A percentile compares a stretch with the other conserved stretches of the same genome.
Conservation (phyloP, 345 rosid genomes). For the Dovyalis caffra region DNA sequence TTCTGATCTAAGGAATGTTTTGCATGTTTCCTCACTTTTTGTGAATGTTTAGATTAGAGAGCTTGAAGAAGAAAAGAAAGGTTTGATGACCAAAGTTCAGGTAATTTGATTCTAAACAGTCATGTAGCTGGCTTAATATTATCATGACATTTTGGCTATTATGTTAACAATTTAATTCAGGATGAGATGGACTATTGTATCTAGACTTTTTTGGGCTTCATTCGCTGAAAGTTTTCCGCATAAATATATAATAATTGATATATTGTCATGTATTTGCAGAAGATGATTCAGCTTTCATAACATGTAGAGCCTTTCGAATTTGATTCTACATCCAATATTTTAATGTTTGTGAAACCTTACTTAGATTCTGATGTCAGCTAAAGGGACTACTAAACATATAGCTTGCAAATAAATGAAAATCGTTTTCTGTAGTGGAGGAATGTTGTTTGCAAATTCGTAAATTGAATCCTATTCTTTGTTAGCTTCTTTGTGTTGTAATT, state of each 20-base stretch:
- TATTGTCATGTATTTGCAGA: neutral
- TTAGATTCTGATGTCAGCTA: neutral
- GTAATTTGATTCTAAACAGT: conserved; percentile 42
- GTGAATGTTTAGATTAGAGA: conserved; percentile 74
- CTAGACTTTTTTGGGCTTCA: neutral
- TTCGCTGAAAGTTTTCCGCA: neutral
- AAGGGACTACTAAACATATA: neutral
- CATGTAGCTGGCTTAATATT: conserved; percentile 1
- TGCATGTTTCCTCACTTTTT: conserved; percentile 19
- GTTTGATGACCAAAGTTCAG: conserved; percentile 89
- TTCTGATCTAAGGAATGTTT: conserved; percentile 14
- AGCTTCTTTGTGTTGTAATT: neutral
- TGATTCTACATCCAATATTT: neutral
- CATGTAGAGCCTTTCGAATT: neutral
- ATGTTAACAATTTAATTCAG: neutral
- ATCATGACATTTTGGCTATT: neutral
- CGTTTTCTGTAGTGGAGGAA: neutral
- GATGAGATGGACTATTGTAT: neutral
- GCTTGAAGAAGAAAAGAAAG: conserved; percentile 97
- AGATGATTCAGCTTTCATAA: neutral
- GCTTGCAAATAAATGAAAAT: neutral
- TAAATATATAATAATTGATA: neutral
- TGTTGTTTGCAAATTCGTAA: neutral
- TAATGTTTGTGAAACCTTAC: neutral
- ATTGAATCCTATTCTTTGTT: neutral